A percentile compares a stretch with the other conserved stretches of the same genome.
Conservation (phyloP, 129 eudicot species). For the Mikania micrantha region DNA sequence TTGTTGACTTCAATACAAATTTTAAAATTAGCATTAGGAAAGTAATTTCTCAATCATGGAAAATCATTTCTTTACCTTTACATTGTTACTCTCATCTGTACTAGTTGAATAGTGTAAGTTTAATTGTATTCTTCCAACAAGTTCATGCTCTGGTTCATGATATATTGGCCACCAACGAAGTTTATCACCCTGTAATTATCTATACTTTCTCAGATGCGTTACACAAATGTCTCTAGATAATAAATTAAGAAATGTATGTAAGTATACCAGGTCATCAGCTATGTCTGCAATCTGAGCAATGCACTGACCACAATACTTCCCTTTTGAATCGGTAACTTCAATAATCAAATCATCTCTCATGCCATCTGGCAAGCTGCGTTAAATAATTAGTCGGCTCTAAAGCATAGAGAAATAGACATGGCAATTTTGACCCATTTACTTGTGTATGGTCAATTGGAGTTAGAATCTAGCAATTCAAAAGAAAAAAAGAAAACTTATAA, state of each 20-base stretch:
- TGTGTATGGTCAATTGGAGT: not conserved
- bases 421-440: not conserved
- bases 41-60: not conserved
- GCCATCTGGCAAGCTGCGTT: constrained; percentile 76
- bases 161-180: constrained; percentile 78
- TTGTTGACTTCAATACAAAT: not conserved
- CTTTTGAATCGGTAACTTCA: constrained; percentile 61
- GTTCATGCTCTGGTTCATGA: constrained; percentile 72
- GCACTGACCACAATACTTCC: constrained; percentile 56
- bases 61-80: constrained; percentile 38
- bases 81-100: constrained; percentile 45
- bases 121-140: constrained; percentile 66
- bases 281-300: constrained; percentile 71
- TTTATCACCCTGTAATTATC: constrained; percentile 55
- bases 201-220: not conserved
- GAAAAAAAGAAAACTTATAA: not conserved
- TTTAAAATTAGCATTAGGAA: not conserved
- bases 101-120: constrained; percentile 51
- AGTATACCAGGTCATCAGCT: constrained; percentile 55
- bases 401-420: not conserved
- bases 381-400: not conserved
- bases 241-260: not conserved
- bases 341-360: constrained; percentile 63
- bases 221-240: not conserved
- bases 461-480: not conserved